phyloP scores from a whole-genome alignment of 257 asterid genomes.

The Solanum chilense region DNA sequence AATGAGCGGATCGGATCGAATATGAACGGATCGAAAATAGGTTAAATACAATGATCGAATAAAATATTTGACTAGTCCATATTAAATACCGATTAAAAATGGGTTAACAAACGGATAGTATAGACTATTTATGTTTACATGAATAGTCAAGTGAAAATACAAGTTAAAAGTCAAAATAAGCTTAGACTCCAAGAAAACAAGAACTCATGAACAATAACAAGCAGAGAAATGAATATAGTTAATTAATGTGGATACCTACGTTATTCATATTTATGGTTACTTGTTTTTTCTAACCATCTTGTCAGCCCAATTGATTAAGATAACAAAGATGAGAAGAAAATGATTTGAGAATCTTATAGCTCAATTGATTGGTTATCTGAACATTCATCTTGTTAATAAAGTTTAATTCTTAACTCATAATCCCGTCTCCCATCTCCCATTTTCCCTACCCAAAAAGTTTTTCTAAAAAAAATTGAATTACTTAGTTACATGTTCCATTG shows the following conservation, averaged over 20 bases:
- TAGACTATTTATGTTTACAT: background rate
- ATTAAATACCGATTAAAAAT: background rate
- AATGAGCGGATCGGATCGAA: background rate
- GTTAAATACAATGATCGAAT: background rate
- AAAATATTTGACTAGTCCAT: background rate
- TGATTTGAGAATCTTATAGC: too few species aligned
- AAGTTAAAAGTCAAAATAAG: too few species aligned
- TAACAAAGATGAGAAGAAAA: background rate
- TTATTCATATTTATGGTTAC: background rate
- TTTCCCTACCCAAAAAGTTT: background rate
- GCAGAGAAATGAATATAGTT: background rate
- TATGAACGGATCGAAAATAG: background rate
- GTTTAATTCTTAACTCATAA: background rate
- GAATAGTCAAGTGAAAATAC: too few species aligned
- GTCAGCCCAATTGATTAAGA: background rate
- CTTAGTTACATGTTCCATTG: background rate
- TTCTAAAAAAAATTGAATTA: accelerated
- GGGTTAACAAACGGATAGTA: background rate
- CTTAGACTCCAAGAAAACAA: too few species aligned
- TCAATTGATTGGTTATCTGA: background rate
- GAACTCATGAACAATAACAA: background rate
- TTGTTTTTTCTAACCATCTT: background rate
- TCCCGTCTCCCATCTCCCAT: background rate
- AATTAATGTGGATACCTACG: background rate
- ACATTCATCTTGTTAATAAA: background rate